phyloP scores from a whole-genome alignment of 148 eudicot genomes.

The Rhododendron mucronatum region DNA sequence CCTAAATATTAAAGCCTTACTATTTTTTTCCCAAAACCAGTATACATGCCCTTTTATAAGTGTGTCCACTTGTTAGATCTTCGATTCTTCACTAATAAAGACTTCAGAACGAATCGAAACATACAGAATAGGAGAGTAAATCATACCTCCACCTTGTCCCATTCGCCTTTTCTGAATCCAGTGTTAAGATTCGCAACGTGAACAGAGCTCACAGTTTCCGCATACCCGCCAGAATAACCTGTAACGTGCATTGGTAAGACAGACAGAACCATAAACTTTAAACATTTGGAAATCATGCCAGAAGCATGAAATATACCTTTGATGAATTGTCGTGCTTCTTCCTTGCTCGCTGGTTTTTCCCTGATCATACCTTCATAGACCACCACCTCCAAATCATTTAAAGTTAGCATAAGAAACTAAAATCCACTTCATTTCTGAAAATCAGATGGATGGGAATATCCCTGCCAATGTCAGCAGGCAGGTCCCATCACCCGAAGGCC shows the following conservation, averaged over 20 bases:
- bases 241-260: constrained; percentile 13
- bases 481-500: constrained; percentile 10
- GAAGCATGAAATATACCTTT: constrained; percentile 44
- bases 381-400: constrained; percentile 66
- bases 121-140: not conserved
- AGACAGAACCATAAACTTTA: not conserved
- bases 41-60: not conserved
- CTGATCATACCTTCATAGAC: constrained; percentile 85
- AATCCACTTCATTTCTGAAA: not conserved
- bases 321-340: constrained; percentile 75
- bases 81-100: not conserved
- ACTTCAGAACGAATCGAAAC: not conserved
- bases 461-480: not conserved
- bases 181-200: constrained; percentile 68
- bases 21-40: too few species aligned
- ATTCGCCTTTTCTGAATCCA: constrained; percentile 67
- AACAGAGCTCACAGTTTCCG: constrained; percentile 77
- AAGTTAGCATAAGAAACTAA: constrained; percentile 19
- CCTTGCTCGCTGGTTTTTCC: constrained; percentile 79
- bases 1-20: too few species aligned
- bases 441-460: not conserved
- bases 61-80: not conserved
- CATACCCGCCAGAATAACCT: constrained; percentile 75
- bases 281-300: not conserved
- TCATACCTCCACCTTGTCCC: constrained; percentile 86